These are phyloP conservation scores for Pisolithus orientalis DNA, from an alignment of 768 basidiomycete genomes.

Conservation along the genomic window DNA sequence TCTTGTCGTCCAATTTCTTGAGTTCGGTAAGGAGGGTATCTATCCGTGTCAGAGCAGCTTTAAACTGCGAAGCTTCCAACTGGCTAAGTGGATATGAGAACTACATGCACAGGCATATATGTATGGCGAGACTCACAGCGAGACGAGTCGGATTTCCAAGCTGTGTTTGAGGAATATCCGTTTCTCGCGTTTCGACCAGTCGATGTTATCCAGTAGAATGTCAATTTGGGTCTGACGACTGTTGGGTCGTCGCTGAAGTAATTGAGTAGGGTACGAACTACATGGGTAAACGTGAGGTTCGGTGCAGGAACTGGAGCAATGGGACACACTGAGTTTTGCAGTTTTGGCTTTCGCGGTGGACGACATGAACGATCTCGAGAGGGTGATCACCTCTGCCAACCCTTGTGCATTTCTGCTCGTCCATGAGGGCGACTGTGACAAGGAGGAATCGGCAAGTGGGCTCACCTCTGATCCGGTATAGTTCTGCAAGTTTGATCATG, in stretches of 20 bases:
- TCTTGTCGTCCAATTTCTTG: conserved; percentile 92
- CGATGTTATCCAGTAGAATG: conserved; percentile 85
- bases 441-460: no score
- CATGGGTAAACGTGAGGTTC: neutral
- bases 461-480: conserved; percentile 86
- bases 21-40: conserved; percentile 88
- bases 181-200: conserved; percentile 88
- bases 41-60: conserved; percentile 74
- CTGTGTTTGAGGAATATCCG: conserved; percentile 94
- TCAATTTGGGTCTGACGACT: conserved; percentile 72
- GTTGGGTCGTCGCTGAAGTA: conserved; percentile 72
- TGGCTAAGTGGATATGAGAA: conserved; percentile 37
- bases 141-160: conserved; percentile 82
- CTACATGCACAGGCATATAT: neutral
- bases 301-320: neutral
- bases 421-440: neutral
- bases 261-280: conserved; percentile 91
- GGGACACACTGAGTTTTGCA: conserved; percentile 74
- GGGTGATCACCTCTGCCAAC: conserved; percentile 79
- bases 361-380: conserved; percentile 81
- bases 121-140: conserved; percentile 41
- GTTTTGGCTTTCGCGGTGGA: conserved; percentile 95
- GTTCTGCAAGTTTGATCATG: conserved; percentile 76
- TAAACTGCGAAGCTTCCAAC: conserved; percentile 70
- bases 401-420: conserved; percentile 69